Conservation (phyloP, 805 yeast species). For the Wickerhamiella vanderwaltii region DNA sequence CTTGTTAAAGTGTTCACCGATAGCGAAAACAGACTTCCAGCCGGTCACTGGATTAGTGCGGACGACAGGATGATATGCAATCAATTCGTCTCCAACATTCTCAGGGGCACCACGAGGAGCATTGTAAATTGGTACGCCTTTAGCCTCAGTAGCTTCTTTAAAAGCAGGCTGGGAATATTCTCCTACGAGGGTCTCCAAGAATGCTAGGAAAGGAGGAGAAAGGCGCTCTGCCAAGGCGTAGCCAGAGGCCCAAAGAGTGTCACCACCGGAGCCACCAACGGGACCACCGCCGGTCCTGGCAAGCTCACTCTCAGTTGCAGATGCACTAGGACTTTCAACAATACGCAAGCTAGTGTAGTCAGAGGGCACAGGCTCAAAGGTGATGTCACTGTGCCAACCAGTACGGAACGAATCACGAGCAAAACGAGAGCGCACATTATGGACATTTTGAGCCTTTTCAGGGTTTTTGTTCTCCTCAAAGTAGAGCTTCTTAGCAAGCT, state of each 20-base stretch:
- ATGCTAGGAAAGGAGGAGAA: slow-evolving; percentile 37
- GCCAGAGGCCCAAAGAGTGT: slow-evolving; percentile 42
- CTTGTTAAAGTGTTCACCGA: slow-evolving; percentile 31
- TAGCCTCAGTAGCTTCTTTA: not conserved
- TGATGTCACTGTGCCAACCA: slow-evolving; percentile 43
- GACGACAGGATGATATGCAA: slow-evolving; percentile 47
- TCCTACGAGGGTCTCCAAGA: slow-evolving; percentile 32
- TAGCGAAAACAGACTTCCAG: slow-evolving; percentile 45
- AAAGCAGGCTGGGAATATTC: slow-evolving; percentile 6
- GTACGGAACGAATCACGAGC: slow-evolving; percentile 13
- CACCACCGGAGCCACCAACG: slow-evolving; percentile 31
- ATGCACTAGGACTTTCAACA: slow-evolving; percentile 32
- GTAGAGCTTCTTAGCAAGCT: slow-evolving; percentile 18
- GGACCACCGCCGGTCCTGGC: not conserved
- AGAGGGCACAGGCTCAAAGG: slow-evolving; percentile 46
- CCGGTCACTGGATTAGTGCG: slow-evolving; percentile 58
- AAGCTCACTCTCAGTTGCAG: slow-evolving; percentile 1
- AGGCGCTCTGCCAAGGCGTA: slow-evolving; percentile 43
- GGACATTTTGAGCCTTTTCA: not conserved
- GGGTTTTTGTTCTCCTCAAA: slow-evolving; percentile 2
- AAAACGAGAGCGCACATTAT: too few species aligned
- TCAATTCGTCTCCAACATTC: slow-evolving; percentile 39
- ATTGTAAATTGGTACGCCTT: slow-evolving; percentile 12
- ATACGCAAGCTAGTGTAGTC: slow-evolving; percentile 41
- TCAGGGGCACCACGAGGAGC: slow-evolving; percentile 25